These are phyloP conservation scores for Arthrobotrys conoides DNA, from an alignment of 2,329 filamentous ascomycete genomes.

Conservation along the genomic window DNA sequence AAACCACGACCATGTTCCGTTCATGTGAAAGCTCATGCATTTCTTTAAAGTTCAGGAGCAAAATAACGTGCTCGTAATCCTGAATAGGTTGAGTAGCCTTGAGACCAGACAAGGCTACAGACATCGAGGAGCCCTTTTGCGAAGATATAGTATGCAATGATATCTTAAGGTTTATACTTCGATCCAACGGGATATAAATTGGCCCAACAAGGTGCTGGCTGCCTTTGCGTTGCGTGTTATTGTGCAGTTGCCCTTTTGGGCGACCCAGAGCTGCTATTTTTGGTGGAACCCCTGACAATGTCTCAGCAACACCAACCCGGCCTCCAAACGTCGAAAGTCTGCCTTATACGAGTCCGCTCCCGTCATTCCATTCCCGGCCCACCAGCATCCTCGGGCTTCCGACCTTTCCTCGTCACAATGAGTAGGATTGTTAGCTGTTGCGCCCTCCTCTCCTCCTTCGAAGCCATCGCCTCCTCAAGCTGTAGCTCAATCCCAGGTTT, in stretches of 20 bases:
- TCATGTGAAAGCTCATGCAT: neutral
- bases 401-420: slow-evolving; percentile 49
- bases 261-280: slow-evolving; percentile 36
- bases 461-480: slow-evolving; percentile 24
- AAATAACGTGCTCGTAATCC: slow-evolving; percentile 21
- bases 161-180: too few relatives aligned
- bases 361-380: slow-evolving; percentile 25
- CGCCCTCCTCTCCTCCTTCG: slow-evolving; percentile 34
- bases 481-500: slow-evolving; percentile 24
- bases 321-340: slow-evolving; percentile 36
- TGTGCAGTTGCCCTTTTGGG: slow-evolving; percentile 16
- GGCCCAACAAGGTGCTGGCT: too few relatives aligned
- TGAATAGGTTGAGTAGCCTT: too few relatives aligned
- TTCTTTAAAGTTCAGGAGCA: neutral
- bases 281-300: slow-evolving; percentile 46
- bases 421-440: slow-evolving; percentile 40
- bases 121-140: slow-evolving; percentile 1
- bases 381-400: slow-evolving; percentile 8
- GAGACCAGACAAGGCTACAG: too few relatives aligned
- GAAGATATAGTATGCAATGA: neutral
- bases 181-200: too few relatives aligned
- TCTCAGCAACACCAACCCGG: slow-evolving; percentile 40
- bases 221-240: slow-evolving; percentile 28
- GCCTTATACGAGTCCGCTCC: slow-evolving; percentile 24
- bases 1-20: too few relatives aligned